Conservation (phyloP, 2,329 filamentous ascomycete genomes). For the Polytolypa hystricis region DNA sequence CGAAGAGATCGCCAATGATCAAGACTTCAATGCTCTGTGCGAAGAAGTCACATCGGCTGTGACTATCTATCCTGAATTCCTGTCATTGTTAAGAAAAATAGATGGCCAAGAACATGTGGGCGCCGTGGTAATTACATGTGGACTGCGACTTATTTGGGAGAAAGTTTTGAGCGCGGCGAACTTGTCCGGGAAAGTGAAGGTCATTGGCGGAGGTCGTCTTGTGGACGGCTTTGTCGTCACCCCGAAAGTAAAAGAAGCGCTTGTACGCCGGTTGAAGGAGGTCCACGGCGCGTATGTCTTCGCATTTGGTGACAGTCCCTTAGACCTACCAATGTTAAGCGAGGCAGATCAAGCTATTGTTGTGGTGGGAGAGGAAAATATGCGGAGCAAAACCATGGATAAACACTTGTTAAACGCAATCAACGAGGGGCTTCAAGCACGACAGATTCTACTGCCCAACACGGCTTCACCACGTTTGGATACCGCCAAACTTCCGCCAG, state of each 20-base stretch:
- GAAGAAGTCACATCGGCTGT: slow-evolving; percentile 32
- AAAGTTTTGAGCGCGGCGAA: slow-evolving; percentile 37
- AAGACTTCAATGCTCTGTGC: slow-evolving; percentile 38
- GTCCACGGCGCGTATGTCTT: slow-evolving; percentile 32
- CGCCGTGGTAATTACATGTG: slow-evolving; percentile 45
- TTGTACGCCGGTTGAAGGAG: slow-evolving; percentile 35
- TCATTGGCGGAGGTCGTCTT: slow-evolving; percentile 44
- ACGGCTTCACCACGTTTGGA: slow-evolving; percentile 34
- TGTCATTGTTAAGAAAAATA: slow-evolving; percentile 30
- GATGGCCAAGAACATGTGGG: slow-evolving; percentile 27
- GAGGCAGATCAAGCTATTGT: slow-evolving; percentile 45
- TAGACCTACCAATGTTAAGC: slow-evolving; percentile 49
- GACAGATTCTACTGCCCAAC: slow-evolving; percentile 39
- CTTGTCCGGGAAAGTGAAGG: slow-evolving; percentile 32
- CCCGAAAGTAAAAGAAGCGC: slow-evolving; percentile 36
- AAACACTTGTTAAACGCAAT: slow-evolving; percentile 34
- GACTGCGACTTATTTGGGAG: slow-evolving; percentile 45
- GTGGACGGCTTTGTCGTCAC: slow-evolving; percentile 42
- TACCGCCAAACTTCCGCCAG: slow-evolving; percentile 30
- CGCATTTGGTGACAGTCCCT: slow-evolving; percentile 50
- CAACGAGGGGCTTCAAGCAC: slow-evolving; percentile 28
- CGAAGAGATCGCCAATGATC: slow-evolving; percentile 33
- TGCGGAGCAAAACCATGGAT: slow-evolving; percentile 46
- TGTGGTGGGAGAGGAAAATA: slow-evolving; percentile 39
- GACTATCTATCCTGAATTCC: slow-evolving; percentile 39